phyloP scores from a whole-genome alignment of 192 early-diverging fungal species.

The Ramicandelaber brevisporus region DNA sequence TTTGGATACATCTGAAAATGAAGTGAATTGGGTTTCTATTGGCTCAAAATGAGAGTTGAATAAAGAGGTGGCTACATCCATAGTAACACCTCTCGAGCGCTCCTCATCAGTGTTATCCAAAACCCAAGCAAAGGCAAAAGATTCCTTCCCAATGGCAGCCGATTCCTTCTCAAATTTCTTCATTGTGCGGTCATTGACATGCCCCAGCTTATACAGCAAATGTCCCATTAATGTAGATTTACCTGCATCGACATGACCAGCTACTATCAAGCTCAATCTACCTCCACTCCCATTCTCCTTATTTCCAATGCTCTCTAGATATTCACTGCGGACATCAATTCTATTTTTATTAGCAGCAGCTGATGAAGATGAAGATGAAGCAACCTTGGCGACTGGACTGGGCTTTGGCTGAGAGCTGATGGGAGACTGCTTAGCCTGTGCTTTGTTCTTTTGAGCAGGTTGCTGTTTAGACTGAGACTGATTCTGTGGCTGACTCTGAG shows the following conservation, averaged over 20 bases:
- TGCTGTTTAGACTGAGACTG: constrained; percentile 3
- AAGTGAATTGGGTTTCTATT: too few species aligned
- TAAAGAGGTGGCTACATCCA: constrained; percentile 76
- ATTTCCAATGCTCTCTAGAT: constrained; percentile 10
- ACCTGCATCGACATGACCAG: constrained; percentile 92
- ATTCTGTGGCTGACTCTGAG: not conserved
- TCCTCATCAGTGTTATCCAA: constrained; percentile 93
- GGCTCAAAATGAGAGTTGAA: too few species aligned
- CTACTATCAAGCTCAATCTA: constrained; percentile 62
- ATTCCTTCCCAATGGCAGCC: constrained; percentile 78
- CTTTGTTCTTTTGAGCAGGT: constrained; percentile 5
- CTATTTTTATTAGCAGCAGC: constrained; percentile 7
- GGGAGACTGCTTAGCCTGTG: constrained; percentile 15
- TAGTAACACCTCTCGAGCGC: constrained; percentile 68
- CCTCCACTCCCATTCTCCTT: constrained; percentile 22
- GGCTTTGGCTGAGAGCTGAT: constrained; percentile 61
- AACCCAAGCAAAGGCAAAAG: constrained; percentile 95
- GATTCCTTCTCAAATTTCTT: constrained; percentile 73
- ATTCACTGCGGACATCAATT: constrained; percentile 2
- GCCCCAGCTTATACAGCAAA: constrained; percentile 61
- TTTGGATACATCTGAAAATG: too few species aligned
- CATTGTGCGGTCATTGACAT: constrained; percentile 70
- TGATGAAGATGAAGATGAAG: constrained; percentile 24
- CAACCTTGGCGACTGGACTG: constrained; percentile 65
- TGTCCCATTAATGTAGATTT: constrained; percentile 97